Evolutionary conservation across 1,139 yeast genomes (phyloP).

Genomic region (Diutina scorzettiae): DNA sequence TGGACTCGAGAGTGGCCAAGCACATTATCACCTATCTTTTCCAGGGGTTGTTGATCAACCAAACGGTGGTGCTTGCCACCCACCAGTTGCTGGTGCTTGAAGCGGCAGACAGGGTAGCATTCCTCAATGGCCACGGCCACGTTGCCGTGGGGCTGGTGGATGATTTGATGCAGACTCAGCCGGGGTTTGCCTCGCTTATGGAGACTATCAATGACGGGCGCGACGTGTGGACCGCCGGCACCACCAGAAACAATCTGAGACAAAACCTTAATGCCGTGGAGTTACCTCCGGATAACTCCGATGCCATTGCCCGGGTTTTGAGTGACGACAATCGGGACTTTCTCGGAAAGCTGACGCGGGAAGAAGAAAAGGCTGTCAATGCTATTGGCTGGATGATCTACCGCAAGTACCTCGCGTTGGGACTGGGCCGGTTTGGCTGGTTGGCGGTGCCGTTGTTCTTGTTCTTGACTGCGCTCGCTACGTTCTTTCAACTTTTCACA

Average conservation of each 20-base stretch:
- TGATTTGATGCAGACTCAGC: neutral
- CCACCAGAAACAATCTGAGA: conserved; percentile 7
- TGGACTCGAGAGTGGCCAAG: conserved; percentile 28
- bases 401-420: conserved; percentile 9
- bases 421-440: conserved; percentile 1
- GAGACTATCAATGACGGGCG: neutral
- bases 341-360: conserved; percentile 7
- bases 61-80: conserved; percentile 6
- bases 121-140: neutral
- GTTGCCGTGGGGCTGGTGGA: neutral
- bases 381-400: conserved; percentile 13
- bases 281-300: neutral
- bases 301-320: neutral
- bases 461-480: neutral
- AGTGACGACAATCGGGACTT: neutral
- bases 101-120: neutral
- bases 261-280: conserved; percentile 1
- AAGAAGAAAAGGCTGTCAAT: conserved; percentile 14
- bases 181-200: conserved; percentile 1
- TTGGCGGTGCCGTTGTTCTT: conserved; percentile 1
- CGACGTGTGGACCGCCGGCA: conserved; percentile 8
- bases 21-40: conserved; percentile 22
- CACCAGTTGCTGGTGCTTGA: conserved; percentile 9
- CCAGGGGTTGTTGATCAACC: conserved; percentile 14
- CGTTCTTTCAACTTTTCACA: conserved; percentile 3